Percentiles rank a stretch among this genome's conserved stretches.
Conservation (phyloP, 495 filamentous ascomycete genomes). For the Penicillium pulvis region DNA sequence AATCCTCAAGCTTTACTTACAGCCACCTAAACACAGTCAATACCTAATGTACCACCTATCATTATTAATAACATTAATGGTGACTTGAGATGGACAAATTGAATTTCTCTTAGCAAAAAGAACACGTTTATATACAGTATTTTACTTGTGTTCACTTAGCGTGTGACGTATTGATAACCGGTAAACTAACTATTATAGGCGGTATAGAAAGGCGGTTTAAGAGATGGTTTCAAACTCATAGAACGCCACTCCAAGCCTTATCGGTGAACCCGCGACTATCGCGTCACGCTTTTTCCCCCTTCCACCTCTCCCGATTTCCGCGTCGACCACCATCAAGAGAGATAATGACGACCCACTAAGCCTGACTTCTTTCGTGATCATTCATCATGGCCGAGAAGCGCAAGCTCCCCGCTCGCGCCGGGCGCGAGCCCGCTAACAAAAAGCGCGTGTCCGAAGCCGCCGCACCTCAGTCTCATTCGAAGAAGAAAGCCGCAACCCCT, state of each 20-base stretch:
- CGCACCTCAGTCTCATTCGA: constrained; percentile 30
- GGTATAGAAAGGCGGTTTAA: background rate
- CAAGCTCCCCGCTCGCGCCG: constrained; percentile 45
- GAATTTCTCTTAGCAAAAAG: too few species aligned
- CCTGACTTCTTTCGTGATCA: background rate
- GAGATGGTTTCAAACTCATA: too few species aligned
- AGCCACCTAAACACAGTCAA: too few species aligned
- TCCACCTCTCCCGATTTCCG: constrained; percentile 13
- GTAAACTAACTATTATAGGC: too few species aligned
- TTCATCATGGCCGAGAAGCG: constrained; percentile 49
- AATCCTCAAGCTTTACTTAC: too few species aligned
- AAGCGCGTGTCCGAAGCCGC: constrained; percentile 48
- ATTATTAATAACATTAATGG: too few species aligned
- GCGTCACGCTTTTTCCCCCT: constrained; percentile 30
- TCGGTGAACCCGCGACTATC: constrained; percentile 12
- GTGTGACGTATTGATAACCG: too few species aligned
- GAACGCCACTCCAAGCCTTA: background rate
- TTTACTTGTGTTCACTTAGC: too few species aligned
- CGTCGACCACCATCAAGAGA: constrained; percentile 4
- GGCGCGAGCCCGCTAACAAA: constrained; percentile 51
- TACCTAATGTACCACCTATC: too few species aligned
- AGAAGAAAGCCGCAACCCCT: constrained; percentile 45
- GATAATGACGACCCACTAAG: constrained; percentile 7
- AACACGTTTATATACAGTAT: too few species aligned
- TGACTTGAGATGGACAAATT: too few species aligned